Percentiles rank a stretch among this genome's conserved stretches.
phyloP scores from a whole-genome alignment of 176 grass and related monocot genomes.

The Oryza australiensis region DNA sequence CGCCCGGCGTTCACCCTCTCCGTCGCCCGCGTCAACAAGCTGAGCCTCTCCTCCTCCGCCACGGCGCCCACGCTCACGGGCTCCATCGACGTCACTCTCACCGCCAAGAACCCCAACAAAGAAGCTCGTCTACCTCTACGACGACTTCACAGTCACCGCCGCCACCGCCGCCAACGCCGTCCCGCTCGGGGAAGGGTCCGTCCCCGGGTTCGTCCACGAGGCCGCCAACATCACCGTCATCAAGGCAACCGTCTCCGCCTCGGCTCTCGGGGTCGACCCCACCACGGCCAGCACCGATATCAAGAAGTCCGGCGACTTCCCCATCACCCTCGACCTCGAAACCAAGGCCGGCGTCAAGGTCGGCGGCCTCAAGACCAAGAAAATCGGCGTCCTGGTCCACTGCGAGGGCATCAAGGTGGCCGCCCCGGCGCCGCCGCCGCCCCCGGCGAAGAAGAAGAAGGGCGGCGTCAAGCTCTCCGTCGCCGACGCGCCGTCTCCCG shows the following conservation, averaged over 20 bases:
- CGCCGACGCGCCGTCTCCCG: not conserved
- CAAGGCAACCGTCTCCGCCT: conserved; percentile 55
- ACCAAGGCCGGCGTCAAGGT: conserved; percentile 89
- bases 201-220: conserved; percentile 76
- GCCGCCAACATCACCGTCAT: conserved; percentile 78
- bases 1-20: conserved; percentile 82
- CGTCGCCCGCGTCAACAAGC: conserved; percentile 50
- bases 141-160: conserved; percentile 65
- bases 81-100: conserved; percentile 71
- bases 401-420: conserved; percentile 70
- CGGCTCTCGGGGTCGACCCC: conserved; percentile 65
- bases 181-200: conserved; percentile 66
- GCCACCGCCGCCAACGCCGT: conserved; percentile 57
- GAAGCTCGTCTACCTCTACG: conserved; percentile 95
- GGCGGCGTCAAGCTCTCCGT: conserved; percentile 30
- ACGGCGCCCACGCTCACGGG: conserved; percentile 56
- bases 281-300: conserved; percentile 63
- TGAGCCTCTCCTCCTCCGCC: conserved; percentile 61
- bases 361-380: conserved; percentile 75
- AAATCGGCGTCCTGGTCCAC: conserved; percentile 72
- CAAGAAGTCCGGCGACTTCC: conserved; percentile 71
- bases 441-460: conserved; percentile 61
- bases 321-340: conserved; percentile 69
- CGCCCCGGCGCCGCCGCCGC: conserved; percentile 23
- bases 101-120: conserved; percentile 81